phyloP scores from a whole-genome alignment of 805 yeast genomes.

The Saturnispora gosingensis region DNA sequence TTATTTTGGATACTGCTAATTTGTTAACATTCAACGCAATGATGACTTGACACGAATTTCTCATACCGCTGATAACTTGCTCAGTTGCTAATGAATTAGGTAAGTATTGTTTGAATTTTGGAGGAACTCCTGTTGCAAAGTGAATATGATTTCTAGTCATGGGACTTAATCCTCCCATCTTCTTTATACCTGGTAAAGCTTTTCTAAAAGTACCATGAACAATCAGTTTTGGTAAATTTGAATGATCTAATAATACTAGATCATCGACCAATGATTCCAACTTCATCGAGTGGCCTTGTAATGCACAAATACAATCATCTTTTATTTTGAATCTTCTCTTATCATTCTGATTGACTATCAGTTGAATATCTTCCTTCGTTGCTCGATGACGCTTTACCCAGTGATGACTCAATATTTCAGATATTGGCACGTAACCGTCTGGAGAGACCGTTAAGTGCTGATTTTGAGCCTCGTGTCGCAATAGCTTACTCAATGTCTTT shows the following conservation, averaged over 20 bases:
- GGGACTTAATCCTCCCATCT: constrained; percentile 46
- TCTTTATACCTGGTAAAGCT: constrained; percentile 39
- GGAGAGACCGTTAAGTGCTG: constrained; percentile 56
- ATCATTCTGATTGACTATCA: constrained; percentile 55
- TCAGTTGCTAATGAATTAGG: not conserved
- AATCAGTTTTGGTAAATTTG: constrained; percentile 40
- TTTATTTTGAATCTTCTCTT: constrained; percentile 56
- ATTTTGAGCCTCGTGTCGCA: constrained; percentile 77
- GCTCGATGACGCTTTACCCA: constrained; percentile 48
- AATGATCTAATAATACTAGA: constrained; percentile 16
- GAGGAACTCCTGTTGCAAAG: constrained; percentile 54
- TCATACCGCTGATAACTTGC: constrained; percentile 61
- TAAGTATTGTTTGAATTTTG: constrained; percentile 15
- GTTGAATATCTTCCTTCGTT: constrained; percentile 45
- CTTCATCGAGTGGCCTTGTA: constrained; percentile 80
- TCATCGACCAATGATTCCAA: constrained; percentile 2
- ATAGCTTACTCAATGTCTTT: constrained; percentile 61
- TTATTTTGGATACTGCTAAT: constrained; percentile 35
- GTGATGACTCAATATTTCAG: constrained; percentile 44
- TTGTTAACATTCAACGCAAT: constrained; percentile 53
- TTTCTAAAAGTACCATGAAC: constrained; percentile 71
- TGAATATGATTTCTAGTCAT: constrained; percentile 86
- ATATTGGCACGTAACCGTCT: constrained; percentile 56
- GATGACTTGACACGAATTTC: constrained; percentile 45
- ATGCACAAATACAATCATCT: constrained; percentile 59